Base-by-base conservation (phyloP, 2,329 filamentous ascomycete species). In the Pyrenophora seminiperda region DNA sequence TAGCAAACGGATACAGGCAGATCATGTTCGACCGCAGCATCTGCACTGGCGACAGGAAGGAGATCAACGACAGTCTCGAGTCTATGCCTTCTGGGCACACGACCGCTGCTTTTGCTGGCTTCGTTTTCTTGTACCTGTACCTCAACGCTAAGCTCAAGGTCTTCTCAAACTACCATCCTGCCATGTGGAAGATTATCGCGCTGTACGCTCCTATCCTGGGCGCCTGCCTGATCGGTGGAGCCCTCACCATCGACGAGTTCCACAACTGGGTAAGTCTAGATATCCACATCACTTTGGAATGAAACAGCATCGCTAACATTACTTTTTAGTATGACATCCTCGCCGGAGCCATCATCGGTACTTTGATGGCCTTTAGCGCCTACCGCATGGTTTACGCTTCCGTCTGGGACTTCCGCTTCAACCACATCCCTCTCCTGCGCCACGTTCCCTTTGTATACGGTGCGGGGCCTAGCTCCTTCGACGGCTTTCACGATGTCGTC, bases 121-220 rank as follows among this genome's bases (percentile, higher is more conserved):
- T 89, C 60, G 79, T 89, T 17, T 91, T 83, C 66, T 74, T 91
- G 2, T 87, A 81, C 59, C 76, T 91, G 1, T 91, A 90, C 74
- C 81, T 91, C 36, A 91, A 91, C 70, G 88, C 86, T 39, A 91
- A 91, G 76, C 79, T 91, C 58, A 91, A 90, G 78, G 81, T 90
- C 47, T 90, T 85, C 61, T 76, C 82, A 56, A 87, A 89, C 76
- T 87, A 88, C 67, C 87, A 90, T 65, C 83, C 88, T 0, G 78
- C 84, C 10, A 84, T 89, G 80, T 90, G 87, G 88, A 90, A 90
- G 74, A 73, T 90, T 10, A 76, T 87, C 24, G 80, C 78, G 13
- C 75, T 84, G 18, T 88, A 87, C 62, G 79, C 83, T 0, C 88
- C 88, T 0, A 73, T 91, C 2, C 81, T 91, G 0, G 85, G 83